Evolutionary conservation across 1,284 basidiomycete genomes (phyloP).

Genomic region (Trichosporon ovoides): DNA sequence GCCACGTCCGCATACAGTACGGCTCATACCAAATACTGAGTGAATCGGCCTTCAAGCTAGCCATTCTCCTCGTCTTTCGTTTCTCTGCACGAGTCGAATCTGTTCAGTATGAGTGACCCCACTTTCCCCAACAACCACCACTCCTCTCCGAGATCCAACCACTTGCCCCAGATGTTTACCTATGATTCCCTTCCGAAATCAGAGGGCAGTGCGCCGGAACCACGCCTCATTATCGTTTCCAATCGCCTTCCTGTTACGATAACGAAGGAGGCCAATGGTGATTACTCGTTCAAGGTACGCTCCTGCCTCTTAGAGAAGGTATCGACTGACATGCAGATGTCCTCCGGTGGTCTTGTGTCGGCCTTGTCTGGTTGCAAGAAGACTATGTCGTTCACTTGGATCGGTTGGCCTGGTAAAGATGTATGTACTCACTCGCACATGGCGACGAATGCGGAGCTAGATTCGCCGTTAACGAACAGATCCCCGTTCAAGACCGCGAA

Average conservation of each 20-base stretch:
- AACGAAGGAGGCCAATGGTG: conserved; percentile 74
- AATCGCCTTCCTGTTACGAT: conserved; percentile 93
- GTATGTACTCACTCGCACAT: conserved; percentile 27
- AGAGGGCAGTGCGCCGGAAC: conserved; percentile 31
- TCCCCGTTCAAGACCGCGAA: conserved; percentile 77
- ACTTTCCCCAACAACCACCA: conserved; percentile 20
- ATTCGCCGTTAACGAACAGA: conserved; percentile 58
- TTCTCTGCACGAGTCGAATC: too few species aligned
- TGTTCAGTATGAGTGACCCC: conserved; percentile 16
- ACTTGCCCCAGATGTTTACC: conserved; percentile 8
- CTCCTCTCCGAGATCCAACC: conserved; percentile 12
- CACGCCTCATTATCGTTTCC: conserved; percentile 88
- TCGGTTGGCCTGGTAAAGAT: conserved; percentile 64
- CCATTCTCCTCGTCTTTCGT: too few species aligned
- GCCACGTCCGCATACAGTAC: too few species aligned
- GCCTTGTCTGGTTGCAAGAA: conserved; percentile 94
- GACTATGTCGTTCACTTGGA: conserved; percentile 92
- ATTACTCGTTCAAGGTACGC: conserved; percentile 78
- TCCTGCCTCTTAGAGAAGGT: too few species aligned
- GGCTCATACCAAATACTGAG: neutral
- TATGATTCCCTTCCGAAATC: conserved; percentile 10
- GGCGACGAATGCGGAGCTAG: too few species aligned
- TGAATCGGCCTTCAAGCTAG: neutral
- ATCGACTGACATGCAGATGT: conserved; percentile 58
- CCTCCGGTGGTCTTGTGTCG: conserved; percentile 88